Percentiles rank a stretch among this genome's conserved stretches.
Evolutionary conservation across 208 protist species (phyloP).

Genomic region (Leishmania lainsoni): DNA sequence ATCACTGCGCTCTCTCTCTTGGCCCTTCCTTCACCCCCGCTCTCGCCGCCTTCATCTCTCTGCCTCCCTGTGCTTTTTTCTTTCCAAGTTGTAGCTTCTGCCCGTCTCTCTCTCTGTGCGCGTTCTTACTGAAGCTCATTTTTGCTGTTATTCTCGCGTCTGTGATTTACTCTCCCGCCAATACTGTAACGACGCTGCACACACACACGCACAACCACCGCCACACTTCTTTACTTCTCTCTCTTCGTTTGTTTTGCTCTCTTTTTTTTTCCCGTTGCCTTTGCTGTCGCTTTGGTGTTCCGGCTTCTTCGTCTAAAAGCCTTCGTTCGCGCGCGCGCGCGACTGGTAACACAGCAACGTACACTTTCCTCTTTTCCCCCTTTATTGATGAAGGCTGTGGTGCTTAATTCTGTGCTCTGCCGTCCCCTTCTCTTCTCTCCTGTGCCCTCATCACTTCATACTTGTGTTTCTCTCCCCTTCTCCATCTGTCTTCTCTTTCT

Average conservation of each 20-base stretch:
- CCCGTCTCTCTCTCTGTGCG: not conserved
- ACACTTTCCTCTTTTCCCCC: not conserved
- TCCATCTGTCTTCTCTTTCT: not conserved
- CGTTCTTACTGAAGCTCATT: too few relatives aligned
- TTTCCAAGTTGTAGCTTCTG: not conserved
- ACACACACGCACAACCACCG: not conserved
- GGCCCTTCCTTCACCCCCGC: too few relatives aligned
- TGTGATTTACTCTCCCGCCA: too few relatives aligned
- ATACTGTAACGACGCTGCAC: not conserved
- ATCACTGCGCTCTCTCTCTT: too few relatives aligned
- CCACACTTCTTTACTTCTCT: not conserved
- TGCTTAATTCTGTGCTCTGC: not conserved
- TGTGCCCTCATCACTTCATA: too few relatives aligned
- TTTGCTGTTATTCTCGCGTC: too few relatives aligned
- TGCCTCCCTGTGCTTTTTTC: not conserved
- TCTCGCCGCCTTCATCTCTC: too few relatives aligned
- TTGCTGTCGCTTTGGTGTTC: not conserved
- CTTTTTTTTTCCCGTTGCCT: not conserved
- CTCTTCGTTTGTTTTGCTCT: not conserved
- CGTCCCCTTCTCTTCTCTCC: not conserved
- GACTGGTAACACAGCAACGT: not conserved
- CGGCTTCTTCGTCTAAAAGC: too few relatives aligned
- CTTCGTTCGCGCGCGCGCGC: not conserved
- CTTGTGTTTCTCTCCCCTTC: too few relatives aligned
- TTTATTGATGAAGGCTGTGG: not conserved